Evolutionary conservation across 202 grass and related monocot species (phyloP).

Genomic region (Cymbopogon flexuosus): DNA sequence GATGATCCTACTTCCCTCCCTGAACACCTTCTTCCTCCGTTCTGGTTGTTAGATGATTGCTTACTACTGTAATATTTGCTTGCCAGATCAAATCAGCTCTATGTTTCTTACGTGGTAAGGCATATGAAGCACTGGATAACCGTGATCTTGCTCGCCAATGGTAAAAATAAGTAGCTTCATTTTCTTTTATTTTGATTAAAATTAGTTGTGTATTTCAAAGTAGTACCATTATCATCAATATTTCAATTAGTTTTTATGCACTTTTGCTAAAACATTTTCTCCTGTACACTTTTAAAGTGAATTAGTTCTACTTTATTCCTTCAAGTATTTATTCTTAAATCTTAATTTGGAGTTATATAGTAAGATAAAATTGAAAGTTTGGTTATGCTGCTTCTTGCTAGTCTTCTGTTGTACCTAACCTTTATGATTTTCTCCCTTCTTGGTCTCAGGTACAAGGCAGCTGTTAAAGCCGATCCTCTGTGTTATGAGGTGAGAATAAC

Average conservation of each 20-base stretch:
- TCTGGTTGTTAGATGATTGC: neutral
- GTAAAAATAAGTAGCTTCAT: constrained; percentile 42
- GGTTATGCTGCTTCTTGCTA: neutral
- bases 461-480: constrained; percentile 85
- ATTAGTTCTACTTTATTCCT: neutral
- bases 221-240: neutral
- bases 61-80: constrained; percentile 27
- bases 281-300: constrained; percentile 6
- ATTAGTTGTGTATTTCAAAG: constrained; percentile 11
- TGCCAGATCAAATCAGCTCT: constrained; percentile 82
- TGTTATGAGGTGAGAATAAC: constrained; percentile 83
- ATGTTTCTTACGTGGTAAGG: constrained; percentile 95
- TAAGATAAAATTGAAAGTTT: neutral
- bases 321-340: neutral
- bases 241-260: neutral
- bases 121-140: constrained; percentile 90
- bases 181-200: neutral
- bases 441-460: constrained; percentile 84
- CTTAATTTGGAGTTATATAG: neutral
- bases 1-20: constrained; percentile 13
- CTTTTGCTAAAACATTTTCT: neutral
- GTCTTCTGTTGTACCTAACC: neutral
- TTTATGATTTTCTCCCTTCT: constrained; percentile 30
- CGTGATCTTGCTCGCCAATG: constrained; percentile 83
- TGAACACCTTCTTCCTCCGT: neutral